These are phyloP conservation scores for Terfezia claveryi DNA, from an alignment of 495 filamentous ascomycete genomes.

Conservation along the genomic window DNA sequence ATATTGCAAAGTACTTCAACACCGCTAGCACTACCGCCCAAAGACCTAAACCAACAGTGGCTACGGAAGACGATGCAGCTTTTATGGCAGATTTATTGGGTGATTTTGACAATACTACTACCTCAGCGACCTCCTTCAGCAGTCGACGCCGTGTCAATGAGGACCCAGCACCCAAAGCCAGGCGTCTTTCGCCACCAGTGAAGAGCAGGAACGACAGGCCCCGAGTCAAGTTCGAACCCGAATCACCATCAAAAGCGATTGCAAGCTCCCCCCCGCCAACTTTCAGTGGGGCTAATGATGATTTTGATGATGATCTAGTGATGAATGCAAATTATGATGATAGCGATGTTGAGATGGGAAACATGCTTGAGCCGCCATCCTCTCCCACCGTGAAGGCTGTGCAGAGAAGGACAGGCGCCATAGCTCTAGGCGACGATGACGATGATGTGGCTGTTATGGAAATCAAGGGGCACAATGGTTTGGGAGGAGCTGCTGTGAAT, in stretches of 20 bases:
- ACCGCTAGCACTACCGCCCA: constrained; percentile 40
- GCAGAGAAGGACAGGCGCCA: constrained; percentile 44
- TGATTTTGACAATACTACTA: constrained; percentile 65
- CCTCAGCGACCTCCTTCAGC: constrained; percentile 29
- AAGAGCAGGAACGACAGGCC: constrained; percentile 2
- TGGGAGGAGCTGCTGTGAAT: constrained; percentile 52
- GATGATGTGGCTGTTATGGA: constrained; percentile 35
- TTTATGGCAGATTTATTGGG: constrained; percentile 70
- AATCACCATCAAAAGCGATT: constrained; percentile 23
- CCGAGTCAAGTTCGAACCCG: not conserved
- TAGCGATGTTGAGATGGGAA: constrained; percentile 55
- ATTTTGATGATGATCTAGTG: constrained; percentile 27
- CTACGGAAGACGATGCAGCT: constrained; percentile 63
- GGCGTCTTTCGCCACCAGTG: constrained; percentile 54
- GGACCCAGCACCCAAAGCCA: constrained; percentile 41
- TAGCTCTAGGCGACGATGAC: constrained; percentile 45
- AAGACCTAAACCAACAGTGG: constrained; percentile 45
- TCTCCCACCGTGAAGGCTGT: constrained; percentile 68
- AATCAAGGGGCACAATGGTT: constrained; percentile 28
- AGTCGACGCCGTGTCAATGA: constrained; percentile 49
- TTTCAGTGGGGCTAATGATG: constrained; percentile 20
- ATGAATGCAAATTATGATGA: constrained; percentile 18
- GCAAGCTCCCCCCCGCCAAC: constrained; percentile 27
- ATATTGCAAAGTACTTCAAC: constrained; percentile 83
- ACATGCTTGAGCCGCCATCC: constrained; percentile 49